Conservation (phyloP, 2,329 filamentous ascomycete genomes). For the Chaetomium olivaceum region DNA sequence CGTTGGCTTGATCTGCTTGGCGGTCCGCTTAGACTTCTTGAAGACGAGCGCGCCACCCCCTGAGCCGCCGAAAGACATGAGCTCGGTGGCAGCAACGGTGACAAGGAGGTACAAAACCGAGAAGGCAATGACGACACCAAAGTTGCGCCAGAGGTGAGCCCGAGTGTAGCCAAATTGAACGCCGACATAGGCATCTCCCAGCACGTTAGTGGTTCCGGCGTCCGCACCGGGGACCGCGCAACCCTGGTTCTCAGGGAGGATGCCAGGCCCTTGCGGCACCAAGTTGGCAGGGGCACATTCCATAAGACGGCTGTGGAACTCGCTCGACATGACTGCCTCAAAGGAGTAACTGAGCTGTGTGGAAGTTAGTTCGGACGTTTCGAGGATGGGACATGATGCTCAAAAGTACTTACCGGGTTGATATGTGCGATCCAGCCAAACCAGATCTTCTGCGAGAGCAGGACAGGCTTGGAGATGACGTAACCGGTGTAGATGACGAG, state of each 20-base stretch:
- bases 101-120: conserved; percentile 71
- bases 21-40: conserved; percentile 26
- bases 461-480: conserved; percentile 57
- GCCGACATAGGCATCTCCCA: conserved; percentile 57
- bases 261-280: conserved; percentile 47
- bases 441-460: conserved; percentile 65
- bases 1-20: conserved; percentile 22
- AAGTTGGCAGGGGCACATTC: conserved; percentile 47
- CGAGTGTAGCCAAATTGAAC: conserved; percentile 56
- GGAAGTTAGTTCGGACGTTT: not conserved
- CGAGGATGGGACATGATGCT: not conserved
- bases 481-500: conserved; percentile 70
- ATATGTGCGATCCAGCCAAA: conserved; percentile 67
- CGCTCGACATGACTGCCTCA: conserved; percentile 59
- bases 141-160: conserved; percentile 71
- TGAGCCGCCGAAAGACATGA: conserved; percentile 54
- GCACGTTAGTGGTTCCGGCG: conserved; percentile 49
- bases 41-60: conserved; percentile 43
- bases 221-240: conserved; percentile 57
- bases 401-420: conserved; percentile 49
- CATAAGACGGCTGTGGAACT: conserved; percentile 56
- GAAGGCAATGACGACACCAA: conserved; percentile 75
- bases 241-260: conserved; percentile 49
- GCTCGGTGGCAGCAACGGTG: conserved; percentile 69
- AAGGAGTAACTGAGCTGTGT: conserved; percentile 59